Conservation (phyloP, 768 basidiomycete species). For the Dacryopinax spathularia region DNA sequence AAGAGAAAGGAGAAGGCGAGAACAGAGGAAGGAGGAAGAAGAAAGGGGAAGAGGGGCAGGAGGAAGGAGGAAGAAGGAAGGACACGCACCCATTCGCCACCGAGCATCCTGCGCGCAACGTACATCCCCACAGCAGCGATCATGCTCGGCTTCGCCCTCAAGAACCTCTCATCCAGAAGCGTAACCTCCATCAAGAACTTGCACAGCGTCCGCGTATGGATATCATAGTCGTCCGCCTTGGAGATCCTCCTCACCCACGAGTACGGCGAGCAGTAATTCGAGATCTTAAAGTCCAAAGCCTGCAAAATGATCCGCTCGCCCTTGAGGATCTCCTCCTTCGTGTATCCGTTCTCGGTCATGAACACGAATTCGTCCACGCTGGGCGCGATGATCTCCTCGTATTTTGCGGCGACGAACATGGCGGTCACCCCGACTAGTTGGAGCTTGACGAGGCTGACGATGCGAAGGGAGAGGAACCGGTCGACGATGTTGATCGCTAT, state of each 20-base stretch:
- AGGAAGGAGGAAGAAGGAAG: slow-evolving; percentile 14
- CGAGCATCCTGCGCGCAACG: slow-evolving; percentile 83
- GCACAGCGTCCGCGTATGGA: slow-evolving; percentile 91
- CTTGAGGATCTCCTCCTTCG: slow-evolving; percentile 90
- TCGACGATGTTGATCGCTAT: slow-evolving; percentile 96
- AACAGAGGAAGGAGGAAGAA: slow-evolving; percentile 23
- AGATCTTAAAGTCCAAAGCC: slow-evolving; percentile 87
- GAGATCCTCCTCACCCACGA: slow-evolving; percentile 98
- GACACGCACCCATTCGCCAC: slow-evolving; percentile 82
- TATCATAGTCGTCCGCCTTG: slow-evolving; percentile 97
- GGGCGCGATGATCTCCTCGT: slow-evolving; percentile 96
- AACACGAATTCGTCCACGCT: slow-evolving; percentile 93
- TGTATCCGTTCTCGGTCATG: slow-evolving; percentile 93
- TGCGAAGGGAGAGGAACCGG: slow-evolving; percentile 76
- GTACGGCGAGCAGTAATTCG: slow-evolving; percentile 97
- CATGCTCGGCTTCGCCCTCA: slow-evolving; percentile 84
- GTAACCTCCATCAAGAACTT: slow-evolving; percentile 97
- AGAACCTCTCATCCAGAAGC: slow-evolving; percentile 79
- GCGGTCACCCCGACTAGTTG: slow-evolving; percentile 97
- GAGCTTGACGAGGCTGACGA: slow-evolving; percentile 77
- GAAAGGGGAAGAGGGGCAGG: slow-evolving; percentile 17
- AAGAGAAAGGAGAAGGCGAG: slow-evolving; percentile 7
- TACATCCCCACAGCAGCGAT: slow-evolving; percentile 97
- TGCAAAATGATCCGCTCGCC: slow-evolving; percentile 94
- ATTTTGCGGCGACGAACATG: slow-evolving; percentile 98